Conservation (phyloP, 2,329 filamentous ascomycete species). For the Decorospora gaudefroyi region DNA sequence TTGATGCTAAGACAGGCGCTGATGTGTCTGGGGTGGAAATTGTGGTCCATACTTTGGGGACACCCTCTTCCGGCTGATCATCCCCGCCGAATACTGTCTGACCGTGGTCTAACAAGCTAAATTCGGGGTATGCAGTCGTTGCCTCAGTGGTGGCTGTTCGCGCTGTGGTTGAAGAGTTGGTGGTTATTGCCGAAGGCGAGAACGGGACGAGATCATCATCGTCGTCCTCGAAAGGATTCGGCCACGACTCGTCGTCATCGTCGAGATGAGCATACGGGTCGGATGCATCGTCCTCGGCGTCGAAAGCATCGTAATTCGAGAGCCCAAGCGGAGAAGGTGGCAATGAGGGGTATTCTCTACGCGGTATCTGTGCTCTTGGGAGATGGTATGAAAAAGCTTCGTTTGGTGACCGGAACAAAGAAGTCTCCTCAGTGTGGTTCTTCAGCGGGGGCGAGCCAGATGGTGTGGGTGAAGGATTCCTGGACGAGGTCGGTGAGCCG, state of each 20-base stretch:
- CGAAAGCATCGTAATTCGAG: constrained; percentile 52
- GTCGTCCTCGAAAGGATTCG: constrained; percentile 16
- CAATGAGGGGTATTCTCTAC: constrained; percentile 39
- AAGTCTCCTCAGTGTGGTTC: constrained; percentile 4
- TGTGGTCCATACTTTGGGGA: constrained; percentile 30
- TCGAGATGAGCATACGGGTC: constrained; percentile 41
- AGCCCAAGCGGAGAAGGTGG: constrained; percentile 48
- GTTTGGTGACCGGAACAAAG: constrained; percentile 37
- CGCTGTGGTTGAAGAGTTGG: constrained; percentile 10
- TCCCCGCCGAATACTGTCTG: constrained; percentile 34
- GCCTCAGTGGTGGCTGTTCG: constrained; percentile 8
- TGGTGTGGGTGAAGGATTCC: constrained; percentile 28
- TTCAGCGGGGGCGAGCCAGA: constrained; percentile 15
- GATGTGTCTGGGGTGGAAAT: constrained; percentile 3
- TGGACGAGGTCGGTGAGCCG: constrained; percentile 21
- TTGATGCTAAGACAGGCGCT: constrained; percentile 4
- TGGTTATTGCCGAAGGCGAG: constrained; percentile 20
- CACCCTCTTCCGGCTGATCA: constrained; percentile 32
- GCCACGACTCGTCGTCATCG: constrained; percentile 30
- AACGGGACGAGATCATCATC: constrained; percentile 21
- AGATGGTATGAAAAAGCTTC: constrained; percentile 36
- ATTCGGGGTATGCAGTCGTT: constrained; percentile 23
- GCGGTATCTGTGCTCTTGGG: constrained; percentile 23
- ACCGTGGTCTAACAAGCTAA: constrained; percentile 26
- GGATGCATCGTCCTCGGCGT: constrained; percentile 42